A percentile compares a stretch with the other conserved stretches of the same genome.
phyloP scores from a whole-genome alignment of 2,329 filamentous ascomycete genomes.

The Xylariaceae sp. region DNA sequence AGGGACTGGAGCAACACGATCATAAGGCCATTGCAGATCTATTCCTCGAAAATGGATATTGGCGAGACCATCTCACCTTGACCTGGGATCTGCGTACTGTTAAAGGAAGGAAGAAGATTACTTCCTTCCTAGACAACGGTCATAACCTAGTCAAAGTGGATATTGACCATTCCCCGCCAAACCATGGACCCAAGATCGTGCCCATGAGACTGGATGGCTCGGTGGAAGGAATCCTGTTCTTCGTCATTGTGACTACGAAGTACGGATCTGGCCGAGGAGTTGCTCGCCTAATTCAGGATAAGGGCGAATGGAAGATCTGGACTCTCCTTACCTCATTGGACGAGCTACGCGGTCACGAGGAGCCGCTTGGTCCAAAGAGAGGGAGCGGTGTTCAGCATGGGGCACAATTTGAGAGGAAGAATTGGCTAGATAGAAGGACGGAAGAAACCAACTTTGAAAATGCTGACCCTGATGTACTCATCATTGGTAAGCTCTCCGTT shows the following conservation, averaged over 20 bases:
- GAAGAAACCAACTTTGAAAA: slow-evolving; percentile 51
- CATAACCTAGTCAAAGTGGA: slow-evolving; percentile 42
- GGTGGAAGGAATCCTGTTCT: slow-evolving; percentile 53
- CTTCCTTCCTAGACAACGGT: slow-evolving; percentile 35
- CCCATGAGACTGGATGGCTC: slow-evolving; percentile 48
- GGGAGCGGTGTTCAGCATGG: slow-evolving; percentile 54
- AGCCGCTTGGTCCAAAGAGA: slow-evolving; percentile 44
- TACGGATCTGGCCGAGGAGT: slow-evolving; percentile 54
- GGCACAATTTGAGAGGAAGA: slow-evolving; percentile 47
- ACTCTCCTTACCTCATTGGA: slow-evolving; percentile 55
- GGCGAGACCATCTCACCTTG: slow-evolving; percentile 61
- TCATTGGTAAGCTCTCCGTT: slow-evolving; percentile 48
- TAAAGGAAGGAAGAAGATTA: slow-evolving; percentile 48
- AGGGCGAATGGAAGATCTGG: slow-evolving; percentile 56
- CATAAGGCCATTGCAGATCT: slow-evolving; percentile 41
- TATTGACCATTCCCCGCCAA: slow-evolving; percentile 43
- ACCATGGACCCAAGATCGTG: slow-evolving; percentile 43
- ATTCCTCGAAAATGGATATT: slow-evolving; percentile 56
- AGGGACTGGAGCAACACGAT: slow-evolving; percentile 39
- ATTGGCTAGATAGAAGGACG: slow-evolving; percentile 54
- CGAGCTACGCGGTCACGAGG: slow-evolving; percentile 48
- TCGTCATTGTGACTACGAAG: slow-evolving; percentile 49
- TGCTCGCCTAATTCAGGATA: slow-evolving; percentile 46
- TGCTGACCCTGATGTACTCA: slow-evolving; percentile 54
- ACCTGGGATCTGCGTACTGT: slow-evolving; percentile 60